A percentile compares a stretch with the other conserved stretches of the same genome.
phyloP scores from a whole-genome alignment of 75 land plant species.

The Sequoia sempervirens region DNA sequence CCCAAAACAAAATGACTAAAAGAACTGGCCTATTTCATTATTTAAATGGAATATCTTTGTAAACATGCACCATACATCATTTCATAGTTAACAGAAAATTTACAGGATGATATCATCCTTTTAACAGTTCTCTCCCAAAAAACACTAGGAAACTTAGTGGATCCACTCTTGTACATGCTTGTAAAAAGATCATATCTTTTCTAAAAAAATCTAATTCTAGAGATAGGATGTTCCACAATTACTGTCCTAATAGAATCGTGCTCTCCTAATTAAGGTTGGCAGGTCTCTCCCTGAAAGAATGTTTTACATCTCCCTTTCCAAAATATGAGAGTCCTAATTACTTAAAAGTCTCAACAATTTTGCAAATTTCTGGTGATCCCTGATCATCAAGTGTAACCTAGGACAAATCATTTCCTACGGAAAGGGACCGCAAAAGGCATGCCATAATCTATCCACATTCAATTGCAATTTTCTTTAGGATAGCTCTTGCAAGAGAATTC shows the following conservation, averaged over 20 bases:
- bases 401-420: background rate
- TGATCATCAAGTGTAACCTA: background rate
- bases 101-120: background rate
- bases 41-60: background rate
- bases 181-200: background rate
- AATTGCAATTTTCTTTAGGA: background rate
- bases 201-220: background rate
- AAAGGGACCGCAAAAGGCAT: background rate
- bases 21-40: background rate
- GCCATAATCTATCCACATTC: background rate
- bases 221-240: slow-evolving; percentile 27
- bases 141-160: background rate
- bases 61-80: background rate
- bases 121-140: background rate
- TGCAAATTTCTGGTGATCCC: background rate
- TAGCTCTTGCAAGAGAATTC: background rate
- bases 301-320: background rate
- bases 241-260: background rate
- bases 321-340: background rate
- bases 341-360: background rate
- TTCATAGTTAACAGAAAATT: background rate
- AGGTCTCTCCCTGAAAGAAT: background rate
- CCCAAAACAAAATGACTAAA: background rate
- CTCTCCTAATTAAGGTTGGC: background rate
- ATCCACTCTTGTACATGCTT: background rate